Conservation (phyloP, 345 rosid species). For the Abelmoschus esculentus region DNA sequence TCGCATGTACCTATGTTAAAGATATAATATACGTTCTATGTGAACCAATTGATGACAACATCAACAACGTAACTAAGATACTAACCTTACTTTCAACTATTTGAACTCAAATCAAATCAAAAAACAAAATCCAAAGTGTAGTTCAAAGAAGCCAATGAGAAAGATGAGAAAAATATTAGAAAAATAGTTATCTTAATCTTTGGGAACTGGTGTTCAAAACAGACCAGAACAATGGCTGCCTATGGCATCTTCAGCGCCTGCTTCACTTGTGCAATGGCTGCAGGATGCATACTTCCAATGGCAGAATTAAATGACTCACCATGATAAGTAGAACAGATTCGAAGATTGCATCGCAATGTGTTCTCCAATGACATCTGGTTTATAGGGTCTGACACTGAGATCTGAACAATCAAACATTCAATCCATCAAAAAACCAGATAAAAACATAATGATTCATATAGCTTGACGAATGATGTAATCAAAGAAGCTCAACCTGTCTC, state of each 20-base stretch:
- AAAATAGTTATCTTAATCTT: too few species aligned
- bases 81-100: too few species aligned
- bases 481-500: slow-evolving; percentile 54
- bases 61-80: too few species aligned
- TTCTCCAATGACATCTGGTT: slow-evolving; percentile 69
- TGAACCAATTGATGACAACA: too few species aligned
- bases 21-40: too few species aligned
- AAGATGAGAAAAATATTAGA: too few species aligned
- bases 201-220: too few species aligned
- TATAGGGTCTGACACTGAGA: slow-evolving; percentile 77
- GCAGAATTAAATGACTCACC: slow-evolving; percentile 76
- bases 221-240: background rate
- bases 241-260: slow-evolving; percentile 85
- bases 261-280: slow-evolving; percentile 61
- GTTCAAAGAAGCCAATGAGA: too few species aligned
- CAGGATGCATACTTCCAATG: slow-evolving; percentile 71
- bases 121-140: too few species aligned
- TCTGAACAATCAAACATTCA: slow-evolving; percentile 28
- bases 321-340: slow-evolving; percentile 69
- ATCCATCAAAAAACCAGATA: background rate
- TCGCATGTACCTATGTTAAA: too few species aligned
- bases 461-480: background rate
- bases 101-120: too few species aligned
- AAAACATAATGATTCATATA: background rate
- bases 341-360: slow-evolving; percentile 72